These are phyloP conservation scores for Rubroboletus satanas DNA, from an alignment of 768 basidiomycete species.

Conservation along the genomic window DNA sequence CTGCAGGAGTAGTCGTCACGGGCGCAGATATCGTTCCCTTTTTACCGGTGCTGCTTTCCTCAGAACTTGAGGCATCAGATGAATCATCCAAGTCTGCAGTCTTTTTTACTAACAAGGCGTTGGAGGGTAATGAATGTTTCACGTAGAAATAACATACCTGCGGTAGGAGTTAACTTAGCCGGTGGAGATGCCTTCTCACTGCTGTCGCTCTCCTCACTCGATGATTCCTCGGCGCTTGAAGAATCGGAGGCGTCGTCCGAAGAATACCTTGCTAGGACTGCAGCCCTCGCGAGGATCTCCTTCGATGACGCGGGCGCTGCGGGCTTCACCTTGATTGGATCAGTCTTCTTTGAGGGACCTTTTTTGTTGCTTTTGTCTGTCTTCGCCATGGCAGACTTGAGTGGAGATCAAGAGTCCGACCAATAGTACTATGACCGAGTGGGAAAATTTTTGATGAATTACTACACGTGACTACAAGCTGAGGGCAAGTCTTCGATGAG, in stretches of 20 bases:
- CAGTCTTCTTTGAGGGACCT: constrained; percentile 36
- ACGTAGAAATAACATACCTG: background rate
- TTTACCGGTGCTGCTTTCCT: background rate
- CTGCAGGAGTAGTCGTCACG: constrained; percentile 43
- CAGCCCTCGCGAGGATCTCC: constrained; percentile 42
- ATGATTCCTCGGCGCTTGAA: constrained; percentile 14
- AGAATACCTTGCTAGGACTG: constrained; percentile 20
- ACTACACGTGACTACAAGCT: constrained; percentile 23
- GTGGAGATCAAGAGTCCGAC: background rate
- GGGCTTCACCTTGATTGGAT: constrained; percentile 21
- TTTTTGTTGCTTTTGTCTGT: constrained; percentile 33
- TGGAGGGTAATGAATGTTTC: background rate
- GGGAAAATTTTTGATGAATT: constrained; percentile 16
- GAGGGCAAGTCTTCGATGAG: constrained; percentile 23
- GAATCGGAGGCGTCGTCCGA: constrained; percentile 16
- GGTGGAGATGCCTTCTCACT: background rate
- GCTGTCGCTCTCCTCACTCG: constrained; percentile 8
- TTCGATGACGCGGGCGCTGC: constrained; percentile 35
- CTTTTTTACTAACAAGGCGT: constrained; percentile 1
- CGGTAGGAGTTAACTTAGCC: background rate
- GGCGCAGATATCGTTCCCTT: constrained; percentile 15
- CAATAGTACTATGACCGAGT: background rate
- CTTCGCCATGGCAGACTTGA: constrained; percentile 36
- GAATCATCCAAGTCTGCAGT: background rate
- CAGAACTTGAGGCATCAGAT: constrained; percentile 7